phyloP scores from a whole-genome alignment of 2,329 filamentous ascomycete species.

The Falciphora oryzae region DNA sequence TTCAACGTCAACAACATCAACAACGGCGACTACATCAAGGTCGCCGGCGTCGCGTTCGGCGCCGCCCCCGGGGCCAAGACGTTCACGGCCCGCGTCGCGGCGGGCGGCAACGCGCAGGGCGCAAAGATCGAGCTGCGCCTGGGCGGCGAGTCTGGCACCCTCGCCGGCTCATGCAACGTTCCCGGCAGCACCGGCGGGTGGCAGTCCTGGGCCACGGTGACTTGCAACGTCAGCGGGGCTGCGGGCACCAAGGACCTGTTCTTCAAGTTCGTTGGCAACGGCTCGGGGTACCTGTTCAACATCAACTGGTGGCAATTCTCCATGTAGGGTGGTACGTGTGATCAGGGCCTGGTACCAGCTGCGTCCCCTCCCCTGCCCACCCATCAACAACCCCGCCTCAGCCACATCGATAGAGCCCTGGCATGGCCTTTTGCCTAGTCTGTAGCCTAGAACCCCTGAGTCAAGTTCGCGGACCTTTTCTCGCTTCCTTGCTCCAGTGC shows the following conservation, averaged over 20 bases:
- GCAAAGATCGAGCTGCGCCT: constrained; percentile 24
- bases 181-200: constrained; percentile 22
- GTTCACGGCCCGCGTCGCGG: constrained; percentile 22
- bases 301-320: constrained; percentile 7
- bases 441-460: too few relatives aligned
- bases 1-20: constrained; percentile 21
- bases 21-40: constrained; percentile 27
- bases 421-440: too few relatives aligned
- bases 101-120: constrained; percentile 16
- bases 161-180: constrained; percentile 23
- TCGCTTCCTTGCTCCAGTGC: too few relatives aligned
- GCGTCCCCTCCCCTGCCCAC: too few relatives aligned
- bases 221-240: background rate
- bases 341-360: too few relatives aligned
- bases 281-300: constrained; percentile 1
- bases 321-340: background rate
- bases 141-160: constrained; percentile 19
- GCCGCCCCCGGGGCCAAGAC: constrained; percentile 16
- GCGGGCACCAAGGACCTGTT: constrained; percentile 6
- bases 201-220: constrained; percentile 14
- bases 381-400: too few relatives aligned
- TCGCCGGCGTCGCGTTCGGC: constrained; percentile 26
- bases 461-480: too few relatives aligned
- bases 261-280: constrained; percentile 2
- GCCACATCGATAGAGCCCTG: too few relatives aligned